Percentiles rank a stretch among this genome's conserved stretches.
Conservation (phyloP, 1,139 yeast species). For the Diutina ranongensis region DNA sequence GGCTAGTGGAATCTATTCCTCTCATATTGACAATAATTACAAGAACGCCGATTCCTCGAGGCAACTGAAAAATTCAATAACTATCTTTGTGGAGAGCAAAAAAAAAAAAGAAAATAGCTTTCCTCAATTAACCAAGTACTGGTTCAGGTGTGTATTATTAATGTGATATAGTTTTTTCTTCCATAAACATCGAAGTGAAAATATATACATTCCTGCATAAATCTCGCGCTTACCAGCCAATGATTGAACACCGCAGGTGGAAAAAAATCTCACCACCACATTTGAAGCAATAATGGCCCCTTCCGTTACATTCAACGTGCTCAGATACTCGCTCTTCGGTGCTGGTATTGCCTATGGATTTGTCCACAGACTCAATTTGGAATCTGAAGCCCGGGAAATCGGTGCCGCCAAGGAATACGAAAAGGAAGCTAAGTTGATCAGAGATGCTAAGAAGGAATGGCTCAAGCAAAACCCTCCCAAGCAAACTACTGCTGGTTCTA, state of each 20-base stretch:
- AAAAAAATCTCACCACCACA: constrained; percentile 7
- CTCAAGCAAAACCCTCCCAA: constrained; percentile 45
- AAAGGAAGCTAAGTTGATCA: constrained; percentile 65
- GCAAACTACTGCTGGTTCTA: constrained; percentile 24
- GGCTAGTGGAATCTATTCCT: too few species aligned
- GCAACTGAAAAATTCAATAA: too few species aligned
- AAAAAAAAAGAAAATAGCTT: too few species aligned
- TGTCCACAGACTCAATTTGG: constrained; percentile 65
- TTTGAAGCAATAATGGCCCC: constrained; percentile 6
- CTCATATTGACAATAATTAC: too few species aligned
- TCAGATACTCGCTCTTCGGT: constrained; percentile 88
- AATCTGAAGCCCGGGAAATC: constrained; percentile 45
- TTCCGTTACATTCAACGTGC: constrained; percentile 47
- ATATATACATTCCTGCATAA: background rate
- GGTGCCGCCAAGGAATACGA: constrained; percentile 50
- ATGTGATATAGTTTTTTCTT: too few species aligned
- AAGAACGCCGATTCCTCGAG: too few species aligned
- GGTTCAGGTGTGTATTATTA: background rate
- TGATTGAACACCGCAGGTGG: constrained; percentile 4
- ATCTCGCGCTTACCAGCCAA: background rate
- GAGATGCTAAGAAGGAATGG: constrained; percentile 80
- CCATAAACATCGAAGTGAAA: too few species aligned
- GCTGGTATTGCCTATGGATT: constrained; percentile 88
- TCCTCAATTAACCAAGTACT: background rate
- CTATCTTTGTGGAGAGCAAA: too few species aligned